phyloP scores from a whole-genome alignment of 2,329 filamentous ascomycete species.

The Hymenoscyphus scutula region DNA sequence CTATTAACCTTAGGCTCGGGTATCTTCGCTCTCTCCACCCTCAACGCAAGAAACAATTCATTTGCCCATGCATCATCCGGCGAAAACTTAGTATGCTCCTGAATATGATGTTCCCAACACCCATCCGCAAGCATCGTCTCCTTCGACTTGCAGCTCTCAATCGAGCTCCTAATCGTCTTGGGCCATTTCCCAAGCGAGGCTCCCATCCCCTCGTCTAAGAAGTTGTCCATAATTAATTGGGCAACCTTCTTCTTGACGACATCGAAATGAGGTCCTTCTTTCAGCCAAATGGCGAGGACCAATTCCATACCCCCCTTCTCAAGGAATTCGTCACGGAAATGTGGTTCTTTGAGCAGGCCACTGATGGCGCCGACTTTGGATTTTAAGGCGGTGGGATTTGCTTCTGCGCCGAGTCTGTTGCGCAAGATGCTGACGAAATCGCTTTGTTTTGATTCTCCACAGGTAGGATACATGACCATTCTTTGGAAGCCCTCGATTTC shows the following conservation, averaged over 20 bases:
- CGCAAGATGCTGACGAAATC: constrained; percentile 31
- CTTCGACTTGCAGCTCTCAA: constrained; percentile 39
- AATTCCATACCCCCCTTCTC: constrained; percentile 51
- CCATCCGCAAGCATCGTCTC: constrained; percentile 44
- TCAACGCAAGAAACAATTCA: constrained; percentile 29
- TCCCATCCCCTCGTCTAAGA: constrained; percentile 64
- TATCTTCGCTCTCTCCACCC: constrained; percentile 19
- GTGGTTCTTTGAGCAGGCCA: constrained; percentile 53
- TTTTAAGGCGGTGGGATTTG: constrained; percentile 33
- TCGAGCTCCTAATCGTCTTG: constrained; percentile 36
- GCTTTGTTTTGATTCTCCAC: constrained; percentile 17
- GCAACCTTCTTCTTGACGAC: constrained; percentile 53
- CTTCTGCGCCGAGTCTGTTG: constrained; percentile 24
- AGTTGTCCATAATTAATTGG: constrained; percentile 61
- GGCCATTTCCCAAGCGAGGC: constrained; percentile 58
- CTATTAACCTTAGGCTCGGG: background rate
- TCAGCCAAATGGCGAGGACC: constrained; percentile 52
- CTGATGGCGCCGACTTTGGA: constrained; percentile 49
- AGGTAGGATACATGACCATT: constrained; percentile 31
- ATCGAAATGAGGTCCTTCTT: constrained; percentile 48
- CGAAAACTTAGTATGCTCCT: constrained; percentile 22
- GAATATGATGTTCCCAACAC: constrained; percentile 58
- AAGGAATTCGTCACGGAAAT: constrained; percentile 56
- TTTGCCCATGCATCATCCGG: constrained; percentile 26
- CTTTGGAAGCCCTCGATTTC: constrained; percentile 51